Conservation (phyloP, 306 rosid species). For the Heteromeles arbutifolia region DNA sequence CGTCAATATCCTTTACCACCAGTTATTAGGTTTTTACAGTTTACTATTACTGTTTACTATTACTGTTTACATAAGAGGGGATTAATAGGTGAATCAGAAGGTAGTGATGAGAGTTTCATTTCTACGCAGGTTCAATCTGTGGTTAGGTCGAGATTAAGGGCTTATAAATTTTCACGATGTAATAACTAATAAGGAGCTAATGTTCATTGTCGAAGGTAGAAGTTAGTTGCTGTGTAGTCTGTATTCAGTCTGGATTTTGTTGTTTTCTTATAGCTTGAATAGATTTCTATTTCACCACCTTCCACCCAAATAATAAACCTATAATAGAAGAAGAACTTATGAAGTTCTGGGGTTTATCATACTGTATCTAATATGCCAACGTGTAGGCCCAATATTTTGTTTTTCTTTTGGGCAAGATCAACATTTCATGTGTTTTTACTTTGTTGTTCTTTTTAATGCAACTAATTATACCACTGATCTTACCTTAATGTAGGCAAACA, state of each 20-base stretch:
- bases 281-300: neutral
- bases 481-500: conserved; percentile 54
- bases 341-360: neutral
- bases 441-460: neutral
- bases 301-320: neutral
- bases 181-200: neutral
- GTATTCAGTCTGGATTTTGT: neutral
- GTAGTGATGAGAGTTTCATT: conserved; percentile 1
- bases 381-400: neutral
- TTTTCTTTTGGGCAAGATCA: neutral
- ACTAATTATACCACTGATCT: conserved; percentile 17
- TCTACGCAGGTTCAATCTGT: neutral
- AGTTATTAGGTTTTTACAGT: too few relatives aligned
- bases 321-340: neutral
- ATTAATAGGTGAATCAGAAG: neutral
- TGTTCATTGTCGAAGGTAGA: neutral
- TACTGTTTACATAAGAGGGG: neutral
- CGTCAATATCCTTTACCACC: neutral
- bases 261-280: neutral
- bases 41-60: neutral
- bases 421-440: neutral
- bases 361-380: neutral
- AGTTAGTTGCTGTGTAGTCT: neutral
- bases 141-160: neutral
- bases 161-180: neutral